These are phyloP conservation scores for Suhomyces pyralidae DNA, from an alignment of 805 yeast genomes.

Conservation along the genomic window DNA sequence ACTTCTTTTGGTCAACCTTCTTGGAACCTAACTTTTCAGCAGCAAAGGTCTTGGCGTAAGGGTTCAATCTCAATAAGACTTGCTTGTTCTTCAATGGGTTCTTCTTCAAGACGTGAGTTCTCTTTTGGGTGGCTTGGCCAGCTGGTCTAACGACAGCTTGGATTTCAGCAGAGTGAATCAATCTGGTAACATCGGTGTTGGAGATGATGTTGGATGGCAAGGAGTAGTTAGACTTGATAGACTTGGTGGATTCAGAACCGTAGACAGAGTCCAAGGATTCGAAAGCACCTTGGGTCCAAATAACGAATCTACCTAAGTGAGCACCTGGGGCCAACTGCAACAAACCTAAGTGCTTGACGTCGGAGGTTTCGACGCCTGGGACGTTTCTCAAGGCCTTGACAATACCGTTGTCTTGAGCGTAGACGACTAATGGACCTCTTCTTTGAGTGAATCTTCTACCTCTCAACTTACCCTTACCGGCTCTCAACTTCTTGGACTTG, in stretches of 20 bases:
- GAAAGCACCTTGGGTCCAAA: constrained; percentile 99
- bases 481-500: constrained; percentile 98
- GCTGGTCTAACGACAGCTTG: constrained; percentile 97
- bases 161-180: constrained; percentile 98
- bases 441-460: constrained; percentile 99
- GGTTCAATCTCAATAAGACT: constrained; percentile 97
- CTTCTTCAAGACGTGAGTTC: constrained; percentile 96
- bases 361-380: constrained; percentile 98
- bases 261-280: constrained; percentile 94
- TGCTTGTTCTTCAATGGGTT: constrained; percentile 95
- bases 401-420: constrained; percentile 95
- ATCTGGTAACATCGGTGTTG: constrained; percentile 93
- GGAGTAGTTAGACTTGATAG: constrained; percentile 83
- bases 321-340: constrained; percentile 99
- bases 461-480: constrained; percentile 99
- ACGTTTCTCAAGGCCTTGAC: constrained; percentile 99
- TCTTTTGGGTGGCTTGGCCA: constrained; percentile 91
- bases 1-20: constrained; percentile 64
- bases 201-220: constrained; percentile 93
- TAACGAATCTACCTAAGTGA: constrained; percentile 98
- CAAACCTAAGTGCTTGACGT: constrained; percentile 88
- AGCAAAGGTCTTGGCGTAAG: constrained; percentile 96
- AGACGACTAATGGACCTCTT: constrained; percentile 99
- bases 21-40: constrained; percentile 85
- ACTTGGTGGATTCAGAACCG: constrained; percentile 86